Evolutionary conservation across 163 green algal genomes (phyloP), one percentile per base, ranked within the genome.

Genomic region (Scenedesmus sp.): DNA sequence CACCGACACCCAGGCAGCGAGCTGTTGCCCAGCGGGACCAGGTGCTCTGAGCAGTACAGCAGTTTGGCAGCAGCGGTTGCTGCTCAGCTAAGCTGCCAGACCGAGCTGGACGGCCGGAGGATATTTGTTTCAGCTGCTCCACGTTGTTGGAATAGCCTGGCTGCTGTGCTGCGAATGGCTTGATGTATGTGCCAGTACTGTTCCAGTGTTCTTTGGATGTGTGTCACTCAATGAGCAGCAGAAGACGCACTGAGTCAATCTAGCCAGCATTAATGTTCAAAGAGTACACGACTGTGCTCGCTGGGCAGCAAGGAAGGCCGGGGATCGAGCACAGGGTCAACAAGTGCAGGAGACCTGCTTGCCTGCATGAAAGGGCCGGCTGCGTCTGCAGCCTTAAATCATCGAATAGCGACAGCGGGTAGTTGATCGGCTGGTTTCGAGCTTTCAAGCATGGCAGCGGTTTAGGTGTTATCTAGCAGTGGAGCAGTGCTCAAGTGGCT

Each of bases 401-500:
- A 5, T 52, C 18, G 5, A 79, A 79, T 3, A 79, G 2, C 6
- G 0, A 52, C 70, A 52, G 8, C 20, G 2, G 4, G 8, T 6
- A 2, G 46, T 15, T 79, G 70, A 23, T 79, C 23, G 4, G 15
- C 4, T 52, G 20, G 3, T 7, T 79, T 13, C 12, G 20, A 52
- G 23, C 70, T 79, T 79, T 79, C 20, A 79, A 79, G 70, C 70
- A 79, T 13, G 23, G 20, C 70, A 15, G 23, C 23, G 70, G 70
- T 79, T 79, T 79, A 79, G 70, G 70, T 79, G 70, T 79, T 79
- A 52, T 3, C 4, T 16, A 23, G 6, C 70, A 79, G 23, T 79
- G 70, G 2, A 76, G 66, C 70, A 79, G 70, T 16, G 70, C 70
- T 79, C 70, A 79, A 79, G 70, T 79, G 70, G 70, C 70, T 79